phyloP scores from a whole-genome alignment of 352 stramenopile species.

The Pilasporangium apinafurcum region DNA sequence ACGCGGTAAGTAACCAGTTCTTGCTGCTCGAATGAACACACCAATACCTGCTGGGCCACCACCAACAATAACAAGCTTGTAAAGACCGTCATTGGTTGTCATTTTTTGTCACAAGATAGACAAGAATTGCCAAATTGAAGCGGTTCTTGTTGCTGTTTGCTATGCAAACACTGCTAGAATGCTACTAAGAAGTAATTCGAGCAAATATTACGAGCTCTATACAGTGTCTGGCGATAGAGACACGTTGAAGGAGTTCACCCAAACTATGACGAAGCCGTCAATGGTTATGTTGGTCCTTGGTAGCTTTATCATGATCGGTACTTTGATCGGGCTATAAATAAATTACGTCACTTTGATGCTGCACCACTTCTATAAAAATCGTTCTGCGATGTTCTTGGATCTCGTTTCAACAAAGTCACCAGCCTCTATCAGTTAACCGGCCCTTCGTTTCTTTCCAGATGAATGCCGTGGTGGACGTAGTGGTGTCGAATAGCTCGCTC shows the following conservation, averaged over 20 bases:
- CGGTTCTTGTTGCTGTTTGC: background rate
- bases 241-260: no score
- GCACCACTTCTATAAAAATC: no score
- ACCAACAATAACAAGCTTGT: constrained; percentile 70
- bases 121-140: background rate
- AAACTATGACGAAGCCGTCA: no score
- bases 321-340: background rate
- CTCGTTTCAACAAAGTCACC: no score
- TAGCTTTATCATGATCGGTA: background rate
- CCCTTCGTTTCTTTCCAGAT: constrained; percentile 11
- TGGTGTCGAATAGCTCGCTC: constrained; percentile 76
- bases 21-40: constrained; percentile 65
- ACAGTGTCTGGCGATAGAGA: no score
- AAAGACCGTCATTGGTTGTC: constrained; percentile 25
- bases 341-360: no score
- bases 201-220: no score
- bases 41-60: constrained; percentile 67
- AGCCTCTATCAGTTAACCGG: no score
- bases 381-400: no score
- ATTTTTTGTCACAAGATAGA: no score
- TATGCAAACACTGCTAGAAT: background rate
- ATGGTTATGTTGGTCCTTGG: no score
- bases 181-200: no score
- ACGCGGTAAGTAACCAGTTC: constrained; percentile 45
- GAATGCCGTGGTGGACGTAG: constrained; percentile 20